Conservation (phyloP, 2,329 filamentous ascomycete genomes). For the Ceratocystis harringtonii region DNA sequence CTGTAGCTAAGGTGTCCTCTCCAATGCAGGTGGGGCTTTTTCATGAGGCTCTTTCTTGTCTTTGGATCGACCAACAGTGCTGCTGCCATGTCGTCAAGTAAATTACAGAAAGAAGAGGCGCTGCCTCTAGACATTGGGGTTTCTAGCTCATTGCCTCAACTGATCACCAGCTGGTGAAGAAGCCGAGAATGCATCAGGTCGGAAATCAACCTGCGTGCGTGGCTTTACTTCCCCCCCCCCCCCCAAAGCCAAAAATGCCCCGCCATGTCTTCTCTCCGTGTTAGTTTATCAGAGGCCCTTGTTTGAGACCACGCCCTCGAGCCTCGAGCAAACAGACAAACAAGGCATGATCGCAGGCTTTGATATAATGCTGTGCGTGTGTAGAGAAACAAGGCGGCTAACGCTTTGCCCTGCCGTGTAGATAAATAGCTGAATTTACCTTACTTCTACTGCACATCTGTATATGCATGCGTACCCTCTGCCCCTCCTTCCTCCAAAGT, state of each 20-base stretch:
- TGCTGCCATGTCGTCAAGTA: background rate
- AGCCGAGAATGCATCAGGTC: too few species aligned
- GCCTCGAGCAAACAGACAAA: background rate
- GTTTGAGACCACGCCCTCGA: too few species aligned
- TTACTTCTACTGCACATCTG: background rate
- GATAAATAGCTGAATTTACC: background rate
- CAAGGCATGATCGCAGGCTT: too few species aligned
- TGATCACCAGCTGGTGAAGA: too few species aligned
- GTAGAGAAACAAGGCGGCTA: background rate
- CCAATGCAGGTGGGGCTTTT: background rate
- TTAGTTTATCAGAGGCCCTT: too few species aligned
- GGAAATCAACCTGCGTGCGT: too few species aligned
- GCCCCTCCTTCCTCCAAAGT: background rate
- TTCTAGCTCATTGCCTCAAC: too few species aligned
- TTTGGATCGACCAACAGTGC: background rate
- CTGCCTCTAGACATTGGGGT: too few species aligned
- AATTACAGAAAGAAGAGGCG: background rate
- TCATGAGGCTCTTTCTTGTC: background rate
- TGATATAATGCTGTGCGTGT: too few species aligned
- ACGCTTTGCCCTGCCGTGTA: background rate
- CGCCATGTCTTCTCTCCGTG: too few species aligned
- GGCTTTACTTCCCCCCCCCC: too few species aligned
- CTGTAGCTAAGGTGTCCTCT: conserved; percentile 4
- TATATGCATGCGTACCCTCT: background rate
- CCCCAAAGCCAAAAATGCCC: too few species aligned